Evolutionary conservation across 495 filamentous ascomycete species (phyloP).

Genomic region (Thermothielavioides terrestris): DNA sequence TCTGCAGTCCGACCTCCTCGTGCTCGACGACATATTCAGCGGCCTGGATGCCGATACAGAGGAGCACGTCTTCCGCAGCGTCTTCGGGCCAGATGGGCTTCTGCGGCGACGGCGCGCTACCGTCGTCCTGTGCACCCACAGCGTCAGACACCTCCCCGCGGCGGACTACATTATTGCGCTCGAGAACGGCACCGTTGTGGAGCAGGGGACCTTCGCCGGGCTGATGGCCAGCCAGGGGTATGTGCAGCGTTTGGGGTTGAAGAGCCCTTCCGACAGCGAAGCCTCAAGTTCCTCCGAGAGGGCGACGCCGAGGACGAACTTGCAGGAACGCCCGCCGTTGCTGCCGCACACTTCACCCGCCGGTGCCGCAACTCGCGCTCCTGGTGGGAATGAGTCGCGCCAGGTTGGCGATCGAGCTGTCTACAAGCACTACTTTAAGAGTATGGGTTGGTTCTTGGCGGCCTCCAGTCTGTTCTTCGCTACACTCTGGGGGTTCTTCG

Average conservation of each 20-base stretch:
- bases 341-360: background rate
- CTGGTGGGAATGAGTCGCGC: constrained; percentile 1
- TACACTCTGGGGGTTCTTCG: constrained; percentile 11
- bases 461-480: background rate
- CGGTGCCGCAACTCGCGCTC: too few relatives aligned
- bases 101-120: constrained; percentile 18
- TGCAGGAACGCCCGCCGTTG: background rate
- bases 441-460: constrained; percentile 2
- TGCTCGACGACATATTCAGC: constrained; percentile 48
- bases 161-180: constrained; percentile 43
- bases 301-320: background rate
- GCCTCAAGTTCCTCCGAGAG: background rate
- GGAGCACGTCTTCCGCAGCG: constrained; percentile 47
- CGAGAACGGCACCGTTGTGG: constrained; percentile 17
- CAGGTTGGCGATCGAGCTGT: constrained; percentile 15
- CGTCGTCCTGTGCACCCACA: constrained; percentile 22
- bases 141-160: constrained; percentile 34
- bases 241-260: constrained; percentile 11
- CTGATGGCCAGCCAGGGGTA: constrained; percentile 18
- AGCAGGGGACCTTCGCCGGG: constrained; percentile 21
- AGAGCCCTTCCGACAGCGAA: constrained; percentile 3
- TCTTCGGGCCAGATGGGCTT: constrained; percentile 32
- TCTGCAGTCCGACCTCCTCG: constrained; percentile 15
- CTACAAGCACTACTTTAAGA: constrained; percentile 19
- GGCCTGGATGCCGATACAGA: constrained; percentile 57